Base-by-base conservation (phyloP, 2,329 filamentous ascomycete species). In the Penicillium brasilianum region DNA sequence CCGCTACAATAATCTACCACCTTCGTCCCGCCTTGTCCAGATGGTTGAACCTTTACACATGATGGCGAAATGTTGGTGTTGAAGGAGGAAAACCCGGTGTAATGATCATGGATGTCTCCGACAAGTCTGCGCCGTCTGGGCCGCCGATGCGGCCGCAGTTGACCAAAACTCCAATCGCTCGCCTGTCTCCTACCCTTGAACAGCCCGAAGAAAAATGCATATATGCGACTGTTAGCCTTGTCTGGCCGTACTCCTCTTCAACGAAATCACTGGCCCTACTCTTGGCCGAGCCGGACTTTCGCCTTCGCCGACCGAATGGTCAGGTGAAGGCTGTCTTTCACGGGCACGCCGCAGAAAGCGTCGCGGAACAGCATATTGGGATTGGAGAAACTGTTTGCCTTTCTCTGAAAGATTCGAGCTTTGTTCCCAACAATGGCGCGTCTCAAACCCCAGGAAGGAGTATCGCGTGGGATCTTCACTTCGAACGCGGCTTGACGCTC, bases 231-330 rank as follows among this genome's bases (percentile, higher is more conserved):
- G 87, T 97, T 22, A 94, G 92, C 9, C 87, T 98, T 37, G 88
- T 92, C 60, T 98, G 94, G 93, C 94, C 94, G 0, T 97, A 92
- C 77, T 97, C 91, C 66, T 90, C 90, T 22, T 87, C 92, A 28
- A 90, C 85, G 32, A 86, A 85, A 56, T 88, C 88, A 41, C 85
- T 93, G 67, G 89, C 92, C 28, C 88, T 97, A 54, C 85, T 96
- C 20, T 85, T 98, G 36, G 91, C 91, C 49, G 93, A 97, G 70
- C 88, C 88, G 49, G 92, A 97, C 74, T 90, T 93, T 71, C 89
- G 91, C 51, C 83, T 94, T 54, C 90, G 94, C 58, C 87, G 87
- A 64, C 83, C 84, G 43, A 89, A 86, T 66, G 94, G 94, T 13
- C 92, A 97, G 77, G 87, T 97, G 22, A 89, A 93, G 59, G 85